Conservation (phyloP, 1,284 basidiomycete genomes). For the Irpex sp. region DNA sequence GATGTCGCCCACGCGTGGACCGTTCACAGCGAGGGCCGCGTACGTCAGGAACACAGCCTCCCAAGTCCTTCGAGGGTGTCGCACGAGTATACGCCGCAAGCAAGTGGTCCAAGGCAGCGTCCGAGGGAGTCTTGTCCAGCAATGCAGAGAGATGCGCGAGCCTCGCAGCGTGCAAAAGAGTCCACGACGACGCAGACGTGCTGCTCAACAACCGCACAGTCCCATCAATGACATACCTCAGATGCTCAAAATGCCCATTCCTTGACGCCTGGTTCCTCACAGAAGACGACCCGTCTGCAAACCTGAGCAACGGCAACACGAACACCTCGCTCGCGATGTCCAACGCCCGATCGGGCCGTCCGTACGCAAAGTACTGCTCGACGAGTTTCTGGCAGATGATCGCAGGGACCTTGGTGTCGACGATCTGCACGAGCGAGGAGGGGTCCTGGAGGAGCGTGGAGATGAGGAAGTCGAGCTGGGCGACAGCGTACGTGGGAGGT, state of each 20-base stretch:
- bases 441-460: background rate
- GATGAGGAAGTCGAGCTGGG: background rate
- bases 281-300: background rate
- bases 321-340: constrained; percentile 8
- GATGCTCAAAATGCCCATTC: background rate
- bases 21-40: background rate
- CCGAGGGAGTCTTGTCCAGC: background rate
- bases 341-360: constrained; percentile 11
- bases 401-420: no score
- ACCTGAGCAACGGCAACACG: background rate
- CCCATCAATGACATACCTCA: background rate
- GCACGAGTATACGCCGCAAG: background rate
- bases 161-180: background rate
- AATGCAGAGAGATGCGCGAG: background rate
- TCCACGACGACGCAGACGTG: background rate
- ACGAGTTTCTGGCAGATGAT: constrained; percentile 14
- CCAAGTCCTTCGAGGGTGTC: background rate
- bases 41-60: background rate
- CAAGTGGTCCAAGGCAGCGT: background rate
- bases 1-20: no score
- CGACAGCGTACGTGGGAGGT: background rate
- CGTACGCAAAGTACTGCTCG: constrained; percentile 15
- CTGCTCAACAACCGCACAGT: background rate
- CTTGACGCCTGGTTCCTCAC: background rate
- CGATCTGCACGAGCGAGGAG: no score